These are phyloP conservation scores for Sporobolomyces phaffii DNA, from an alignment of 768 basidiomycete genomes.

Conservation along the genomic window DNA sequence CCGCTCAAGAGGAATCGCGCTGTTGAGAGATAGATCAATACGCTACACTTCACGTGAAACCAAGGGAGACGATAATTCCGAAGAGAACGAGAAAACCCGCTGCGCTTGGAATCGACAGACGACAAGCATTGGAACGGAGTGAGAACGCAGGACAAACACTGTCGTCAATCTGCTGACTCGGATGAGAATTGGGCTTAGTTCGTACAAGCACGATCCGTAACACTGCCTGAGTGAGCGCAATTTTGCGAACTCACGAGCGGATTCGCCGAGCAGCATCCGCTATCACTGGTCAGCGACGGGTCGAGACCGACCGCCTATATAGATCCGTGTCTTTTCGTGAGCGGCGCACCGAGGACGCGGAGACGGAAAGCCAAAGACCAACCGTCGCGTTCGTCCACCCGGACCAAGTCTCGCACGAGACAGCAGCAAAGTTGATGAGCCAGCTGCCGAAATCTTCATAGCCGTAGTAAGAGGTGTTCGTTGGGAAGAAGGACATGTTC, in stretches of 20 bases:
- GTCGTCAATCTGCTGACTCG: constrained; percentile 14
- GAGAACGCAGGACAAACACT: background rate
- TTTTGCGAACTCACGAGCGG: constrained; percentile 9
- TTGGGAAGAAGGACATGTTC: constrained; percentile 16
- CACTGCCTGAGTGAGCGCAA: no score
- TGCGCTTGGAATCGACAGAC: no score
- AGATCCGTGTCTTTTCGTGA: background rate
- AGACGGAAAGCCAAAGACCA: background rate
- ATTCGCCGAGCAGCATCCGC: constrained; percentile 15
- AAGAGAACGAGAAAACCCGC: no score
- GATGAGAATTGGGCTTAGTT: no score
- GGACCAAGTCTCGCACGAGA: constrained; percentile 11
- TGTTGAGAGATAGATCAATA: no score
- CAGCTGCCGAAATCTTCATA: constrained; percentile 22
- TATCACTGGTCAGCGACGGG: constrained; percentile 4
- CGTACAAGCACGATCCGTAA: background rate
- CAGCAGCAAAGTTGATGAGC: constrained; percentile 4
- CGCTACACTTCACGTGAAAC: no score
- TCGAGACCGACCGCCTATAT: constrained; percentile 10
- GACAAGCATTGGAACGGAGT: no score
- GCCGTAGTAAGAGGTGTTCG: constrained; percentile 9
- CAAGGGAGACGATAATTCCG: no score
- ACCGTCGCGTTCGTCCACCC: constrained; percentile 18
- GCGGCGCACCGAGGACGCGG: background rate
- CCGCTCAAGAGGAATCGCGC: no score